phyloP scores from a whole-genome alignment of 768 basidiomycete species.

The Trametes punicea region DNA sequence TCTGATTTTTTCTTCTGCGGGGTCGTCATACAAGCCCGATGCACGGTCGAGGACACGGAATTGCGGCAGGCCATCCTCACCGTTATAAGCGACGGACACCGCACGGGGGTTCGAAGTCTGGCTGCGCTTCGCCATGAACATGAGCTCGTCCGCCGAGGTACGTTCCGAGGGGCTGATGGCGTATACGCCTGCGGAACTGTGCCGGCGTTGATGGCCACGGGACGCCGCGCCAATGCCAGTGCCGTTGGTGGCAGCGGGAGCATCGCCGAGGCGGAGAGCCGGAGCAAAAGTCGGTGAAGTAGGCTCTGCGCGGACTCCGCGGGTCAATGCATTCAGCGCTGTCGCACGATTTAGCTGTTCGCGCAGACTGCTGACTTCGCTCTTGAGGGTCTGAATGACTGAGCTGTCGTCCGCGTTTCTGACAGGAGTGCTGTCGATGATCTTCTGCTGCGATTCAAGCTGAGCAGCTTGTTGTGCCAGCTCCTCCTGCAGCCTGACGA shows the following conservation, averaged over 20 bases:
- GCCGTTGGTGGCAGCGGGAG: conserved; percentile 43
- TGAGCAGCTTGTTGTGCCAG: conserved; percentile 67
- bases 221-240: conserved; percentile 27
- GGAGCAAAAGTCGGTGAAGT: conserved; percentile 87
- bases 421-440: conserved; percentile 58
- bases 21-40: conserved; percentile 79
- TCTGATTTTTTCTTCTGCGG: conserved; percentile 92
- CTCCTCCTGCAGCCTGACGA: conserved; percentile 79
- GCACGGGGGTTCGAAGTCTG: conserved; percentile 76
- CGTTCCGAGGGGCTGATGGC: conserved; percentile 59
- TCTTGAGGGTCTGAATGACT: conserved; percentile 85
- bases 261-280: conserved; percentile 56
- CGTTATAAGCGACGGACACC: conserved; percentile 85
- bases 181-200: conserved; percentile 83
- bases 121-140: conserved; percentile 68
- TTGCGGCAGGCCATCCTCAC: conserved; percentile 70
- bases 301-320: conserved; percentile 66
- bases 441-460: conserved; percentile 73
- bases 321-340: conserved; percentile 83
- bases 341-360: conserved; percentile 97
- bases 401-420: conserved; percentile 80
- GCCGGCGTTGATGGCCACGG: conserved; percentile 73
- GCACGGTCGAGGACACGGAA: conserved; percentile 61
- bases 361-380: conserved; percentile 86
- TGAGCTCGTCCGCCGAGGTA: conserved; percentile 73